These are phyloP conservation scores for Malassezia pachydermatis DNA, from an alignment of 1,284 basidiomycete species.

Conservation along the genomic window DNA sequence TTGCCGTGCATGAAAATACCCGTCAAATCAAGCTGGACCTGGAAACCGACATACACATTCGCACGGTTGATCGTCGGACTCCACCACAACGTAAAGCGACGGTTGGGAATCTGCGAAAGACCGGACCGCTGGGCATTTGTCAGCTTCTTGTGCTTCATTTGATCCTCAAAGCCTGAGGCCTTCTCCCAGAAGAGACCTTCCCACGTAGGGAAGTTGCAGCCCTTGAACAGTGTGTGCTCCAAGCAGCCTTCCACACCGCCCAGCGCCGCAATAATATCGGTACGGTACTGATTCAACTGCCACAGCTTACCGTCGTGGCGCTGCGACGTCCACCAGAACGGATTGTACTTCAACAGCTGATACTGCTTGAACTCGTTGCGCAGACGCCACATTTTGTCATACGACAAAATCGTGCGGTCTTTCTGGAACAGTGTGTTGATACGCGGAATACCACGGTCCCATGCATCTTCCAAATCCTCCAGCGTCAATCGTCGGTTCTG, in stretches of 20 bases:
- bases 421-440: slow-evolving; percentile 98
- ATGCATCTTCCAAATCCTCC: slow-evolving; percentile 94
- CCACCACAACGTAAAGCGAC: slow-evolving; percentile 99
- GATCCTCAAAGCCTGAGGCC: slow-evolving; percentile 77
- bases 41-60: slow-evolving; percentile 99
- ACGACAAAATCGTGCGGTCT: slow-evolving; percentile 89
- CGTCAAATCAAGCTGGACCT: slow-evolving; percentile 93
- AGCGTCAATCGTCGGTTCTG: slow-evolving; percentile 92
- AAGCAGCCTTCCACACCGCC: slow-evolving; percentile 95
- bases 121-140: slow-evolving; percentile 92
- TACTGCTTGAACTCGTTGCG: slow-evolving; percentile 97
- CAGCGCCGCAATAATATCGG: slow-evolving; percentile 96
- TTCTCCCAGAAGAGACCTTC: slow-evolving; percentile 55
- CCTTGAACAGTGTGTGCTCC: slow-evolving; percentile 95
- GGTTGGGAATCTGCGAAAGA: slow-evolving; percentile 96
- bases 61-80: slow-evolving; percentile 88
- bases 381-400: slow-evolving; percentile 78
- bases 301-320: slow-evolving; percentile 95
- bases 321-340: slow-evolving; percentile 97
- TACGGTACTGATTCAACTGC: slow-evolving; percentile 96
- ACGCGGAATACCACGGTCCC: slow-evolving; percentile 95
- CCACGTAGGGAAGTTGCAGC: slow-evolving; percentile 65
- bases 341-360: slow-evolving; percentile 76
- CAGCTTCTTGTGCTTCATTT: slow-evolving; percentile 67
- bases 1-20: slow-evolving; percentile 83